These are phyloP conservation scores for Plasmodium knowlesi DNA, from an alignment of 169 alveolate species.

Conservation along the genomic window DNA sequence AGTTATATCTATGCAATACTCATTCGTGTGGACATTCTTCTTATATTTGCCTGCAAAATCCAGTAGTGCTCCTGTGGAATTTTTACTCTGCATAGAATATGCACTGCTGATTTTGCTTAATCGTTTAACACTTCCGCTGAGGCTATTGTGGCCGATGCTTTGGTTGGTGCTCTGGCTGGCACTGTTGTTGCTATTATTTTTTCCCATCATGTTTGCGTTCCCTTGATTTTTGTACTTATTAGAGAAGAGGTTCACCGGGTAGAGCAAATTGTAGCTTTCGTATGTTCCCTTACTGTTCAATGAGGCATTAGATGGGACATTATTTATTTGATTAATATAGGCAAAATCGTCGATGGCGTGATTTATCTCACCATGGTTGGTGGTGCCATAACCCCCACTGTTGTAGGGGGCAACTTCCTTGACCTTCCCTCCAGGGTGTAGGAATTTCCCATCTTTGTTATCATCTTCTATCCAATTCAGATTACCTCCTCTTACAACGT, in stretches of 20 bases:
- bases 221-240: conserved; percentile 42
- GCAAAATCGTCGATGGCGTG: neutral
- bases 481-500: neutral
- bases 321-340: conserved; percentile 10
- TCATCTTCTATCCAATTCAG: neutral
- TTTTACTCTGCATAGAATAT: conserved; percentile 44
- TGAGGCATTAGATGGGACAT: neutral
- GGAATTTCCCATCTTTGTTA: conserved; percentile 5
- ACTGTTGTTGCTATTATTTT: neutral
- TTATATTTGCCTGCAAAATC: conserved; percentile 41
- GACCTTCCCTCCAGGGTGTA: neutral
- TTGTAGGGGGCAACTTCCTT: neutral
- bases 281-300: conserved; percentile 9
- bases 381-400: neutral
- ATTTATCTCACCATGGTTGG: conserved; percentile 6
- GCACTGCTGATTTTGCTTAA: conserved; percentile 36
- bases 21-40: conserved; percentile 30
- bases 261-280: conserved; percentile 47
- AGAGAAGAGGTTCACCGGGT: conserved; percentile 39
- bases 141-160: neutral
- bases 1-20: conserved; percentile 27
- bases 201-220: conserved; percentile 20
- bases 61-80: conserved; percentile 20
- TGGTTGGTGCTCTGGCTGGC: neutral
- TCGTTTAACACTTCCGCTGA: neutral